These are phyloP conservation scores for Endocalyx cinctus DNA, from an alignment of 2,329 filamentous ascomycete species.

Conservation along the genomic window DNA sequence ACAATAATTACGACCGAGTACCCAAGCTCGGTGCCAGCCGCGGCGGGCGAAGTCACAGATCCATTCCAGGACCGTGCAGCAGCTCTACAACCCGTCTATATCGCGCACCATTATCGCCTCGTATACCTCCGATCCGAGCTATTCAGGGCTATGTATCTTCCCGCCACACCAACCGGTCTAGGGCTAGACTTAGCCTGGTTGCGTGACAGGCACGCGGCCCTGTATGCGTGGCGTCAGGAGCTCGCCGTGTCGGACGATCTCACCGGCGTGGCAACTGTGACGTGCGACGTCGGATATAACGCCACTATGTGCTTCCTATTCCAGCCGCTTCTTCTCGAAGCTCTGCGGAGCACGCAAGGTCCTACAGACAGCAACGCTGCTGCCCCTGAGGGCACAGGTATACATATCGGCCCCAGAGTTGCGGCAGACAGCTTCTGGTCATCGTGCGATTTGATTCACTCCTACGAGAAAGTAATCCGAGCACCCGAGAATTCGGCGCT, in stretches of 20 bases:
- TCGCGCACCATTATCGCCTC: conserved; percentile 30
- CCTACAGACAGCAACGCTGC: background rate
- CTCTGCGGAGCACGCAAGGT: background rate
- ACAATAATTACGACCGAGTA: conserved; percentile 32
- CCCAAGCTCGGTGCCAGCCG: conserved; percentile 15
- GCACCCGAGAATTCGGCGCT: conserved; percentile 22
- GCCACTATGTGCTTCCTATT: conserved; percentile 28
- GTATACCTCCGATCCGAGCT: conserved; percentile 31
- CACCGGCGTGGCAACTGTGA: conserved; percentile 22
- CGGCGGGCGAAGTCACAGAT: conserved; percentile 4
- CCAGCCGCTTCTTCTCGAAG: conserved; percentile 26
- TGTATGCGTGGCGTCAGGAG: no score
- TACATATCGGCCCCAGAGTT: conserved; percentile 9
- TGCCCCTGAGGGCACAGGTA: background rate
- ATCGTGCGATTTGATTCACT: conserved; percentile 22
- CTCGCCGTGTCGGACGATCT: no score
- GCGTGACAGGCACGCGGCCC: conserved; percentile 5
- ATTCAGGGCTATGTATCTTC: conserved; percentile 19
- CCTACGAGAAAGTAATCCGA: conserved; percentile 24
- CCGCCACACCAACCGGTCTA: conserved; percentile 4
- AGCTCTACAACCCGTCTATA: conserved; percentile 20
- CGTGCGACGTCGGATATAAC: conserved; percentile 27
- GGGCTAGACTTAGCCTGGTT: conserved; percentile 10
- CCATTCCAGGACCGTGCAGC: background rate
- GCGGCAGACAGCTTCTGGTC: conserved; percentile 25